Base-by-base conservation (phyloP, 768 basidiomycete genomes). In the Phylloporus scabripes region DNA sequence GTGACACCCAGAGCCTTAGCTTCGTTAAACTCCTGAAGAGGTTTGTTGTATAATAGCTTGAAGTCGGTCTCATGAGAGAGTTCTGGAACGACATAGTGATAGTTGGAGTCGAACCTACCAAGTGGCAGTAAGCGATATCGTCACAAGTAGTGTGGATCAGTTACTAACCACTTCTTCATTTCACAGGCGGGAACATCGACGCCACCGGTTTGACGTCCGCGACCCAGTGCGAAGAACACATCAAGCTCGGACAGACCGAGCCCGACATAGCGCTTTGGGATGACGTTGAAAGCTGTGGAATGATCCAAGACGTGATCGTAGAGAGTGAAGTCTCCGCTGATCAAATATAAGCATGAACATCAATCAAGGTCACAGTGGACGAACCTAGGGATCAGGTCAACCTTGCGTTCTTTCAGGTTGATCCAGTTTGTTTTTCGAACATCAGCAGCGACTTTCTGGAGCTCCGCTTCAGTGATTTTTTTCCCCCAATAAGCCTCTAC, bases 291-390 rank as follows among this genome's bases (percentile, higher is more conserved):
- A 39, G 88, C 84, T 53, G 86, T 82, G 55, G 92, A 92, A 74
- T 95, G 92, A 74, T 98, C 95, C 62, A 98, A 84, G 68, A 97
- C 91, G 70, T 98, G 95, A 72, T 97, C 95, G 70, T 97, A 99
- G 54, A 99, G 83, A 29, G 96, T 88, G 72, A 99, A 99, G 67
- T 98, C 96, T 63, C 95, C 95, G 63, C 96, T 99, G 61, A 42
- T 57, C 51, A 45, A 37, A 51, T 36, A 59, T 64, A 42, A 61
- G 54, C 48, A 37, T n/a, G 26, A 14, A 45, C 5, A 23, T 11
- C 41, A 32, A 12, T 8, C 47, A 44, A 47, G 28, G 52, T 45
- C 8, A 56, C 48, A 51, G 34, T 26, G 18, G 23, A 46, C 79
- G 48, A 55, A 94, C 95, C 92, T 94, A 46, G 95, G 92, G 69